Evolutionary conservation across 2,329 filamentous ascomycete species (phyloP), one percentile per base, ranked within the genome.

Genomic region (Albifimbria verrucaria): DNA sequence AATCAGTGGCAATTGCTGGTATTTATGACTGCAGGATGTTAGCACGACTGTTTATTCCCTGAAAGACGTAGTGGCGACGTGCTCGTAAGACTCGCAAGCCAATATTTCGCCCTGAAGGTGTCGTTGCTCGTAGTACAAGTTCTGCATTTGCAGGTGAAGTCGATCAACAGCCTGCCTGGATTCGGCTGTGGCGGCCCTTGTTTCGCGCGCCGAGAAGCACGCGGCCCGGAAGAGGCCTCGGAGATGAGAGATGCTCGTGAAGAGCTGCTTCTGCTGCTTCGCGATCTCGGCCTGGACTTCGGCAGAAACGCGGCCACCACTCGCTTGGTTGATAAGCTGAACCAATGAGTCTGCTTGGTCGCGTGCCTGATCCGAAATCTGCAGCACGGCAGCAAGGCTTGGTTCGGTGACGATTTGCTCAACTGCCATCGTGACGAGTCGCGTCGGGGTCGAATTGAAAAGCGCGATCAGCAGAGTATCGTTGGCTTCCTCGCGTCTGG

Each of bases 91-190:
- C 67, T 96, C 90, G 69, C 94, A 97, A 9, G 90, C 91, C 1
- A 83, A 78, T 56, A 99, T 97, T 72, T 99, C 94, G 48, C 90
- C 90, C 58, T 89, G 85, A 51, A 99, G 76, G 70, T 97, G 92
- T 51, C 90, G 81, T 74, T 97, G 92, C 71, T 99, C 93, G 67
- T 99, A 99, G 70, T 94, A 95, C 7, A 99, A 76, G 66, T 99
- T 99, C 72, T 97, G 93, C 52, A 99, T 79, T 66, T 96, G 90
- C 36, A 99, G 79, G 68, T 97, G 92, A 56, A 99, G 78, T 48
- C 87, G 85, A 68, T 99, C 94, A 58, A 97, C 91, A 72, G 96
- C 91, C 63, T 93, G 89, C 48, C 92, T 85, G 48, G 89, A 89
- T 69, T 96, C 91, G 25, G 90, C 88, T 1, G 94, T 97, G 61